phyloP scores from a whole-genome alignment of 371 early-diverging fungal genomes.

The Mortierella sp. region DNA sequence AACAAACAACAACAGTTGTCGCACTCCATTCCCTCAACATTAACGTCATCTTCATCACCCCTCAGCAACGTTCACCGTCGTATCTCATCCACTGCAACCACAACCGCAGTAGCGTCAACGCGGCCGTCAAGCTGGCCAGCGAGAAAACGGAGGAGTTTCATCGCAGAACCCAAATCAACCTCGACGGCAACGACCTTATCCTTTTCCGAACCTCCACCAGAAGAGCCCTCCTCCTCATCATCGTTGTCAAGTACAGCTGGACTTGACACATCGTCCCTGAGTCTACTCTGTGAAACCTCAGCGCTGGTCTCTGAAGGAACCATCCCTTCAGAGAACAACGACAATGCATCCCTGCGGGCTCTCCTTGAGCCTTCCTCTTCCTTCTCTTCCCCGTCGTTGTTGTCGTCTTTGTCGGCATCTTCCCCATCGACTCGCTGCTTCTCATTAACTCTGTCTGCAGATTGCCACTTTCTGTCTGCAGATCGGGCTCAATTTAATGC shows the following conservation, averaged over 20 bases:
- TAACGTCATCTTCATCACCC: neutral
- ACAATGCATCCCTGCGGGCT: neutral
- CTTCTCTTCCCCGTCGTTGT: neutral
- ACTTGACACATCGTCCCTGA: slow-evolving; percentile 42
- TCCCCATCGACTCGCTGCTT: neutral
- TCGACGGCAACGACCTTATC: slow-evolving; percentile 7
- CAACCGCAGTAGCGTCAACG: neutral
- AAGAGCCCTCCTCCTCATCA: neutral
- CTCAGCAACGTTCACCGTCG: neutral
- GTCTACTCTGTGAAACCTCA: slow-evolving; percentile 45
- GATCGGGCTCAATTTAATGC: slow-evolving; percentile 11
- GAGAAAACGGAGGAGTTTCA: slow-evolving; percentile 34
- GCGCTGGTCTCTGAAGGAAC: slow-evolving; percentile 33
- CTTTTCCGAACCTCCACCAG: neutral
- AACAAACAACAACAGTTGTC: neutral
- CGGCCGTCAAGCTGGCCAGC: slow-evolving; percentile 28
- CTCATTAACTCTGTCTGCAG: slow-evolving; percentile 7
- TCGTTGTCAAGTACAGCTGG: neutral
- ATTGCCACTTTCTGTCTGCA: neutral
- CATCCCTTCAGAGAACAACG: neutral
- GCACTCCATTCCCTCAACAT: neutral
- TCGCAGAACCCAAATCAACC: slow-evolving; percentile 15
- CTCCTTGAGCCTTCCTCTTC: slow-evolving; percentile 1
- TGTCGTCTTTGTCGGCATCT: neutral
- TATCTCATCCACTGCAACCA: slow-evolving; percentile 1